These are phyloP conservation scores for Davidsoniella australis DNA, from an alignment of 2,329 filamentous ascomycete genomes.

Conservation along the genomic window DNA sequence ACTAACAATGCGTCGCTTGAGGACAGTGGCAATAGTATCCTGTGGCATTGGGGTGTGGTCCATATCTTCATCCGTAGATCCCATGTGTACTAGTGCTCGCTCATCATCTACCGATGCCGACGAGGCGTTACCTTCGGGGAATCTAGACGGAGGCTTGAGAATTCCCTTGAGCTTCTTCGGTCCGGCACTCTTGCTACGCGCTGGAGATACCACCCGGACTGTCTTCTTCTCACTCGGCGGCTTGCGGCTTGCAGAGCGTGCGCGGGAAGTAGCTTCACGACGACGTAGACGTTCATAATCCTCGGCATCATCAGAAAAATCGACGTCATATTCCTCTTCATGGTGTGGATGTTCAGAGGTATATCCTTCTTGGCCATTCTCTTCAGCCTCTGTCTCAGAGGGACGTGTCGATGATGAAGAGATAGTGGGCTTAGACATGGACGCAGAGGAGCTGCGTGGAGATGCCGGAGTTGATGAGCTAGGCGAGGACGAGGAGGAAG, in stretches of 20 bases:
- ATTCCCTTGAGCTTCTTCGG: slow-evolving; percentile 66
- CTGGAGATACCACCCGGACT: slow-evolving; percentile 58
- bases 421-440: too few relatives aligned
- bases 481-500: too few relatives aligned
- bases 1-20: slow-evolving; percentile 75
- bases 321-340: too few relatives aligned
- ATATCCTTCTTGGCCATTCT: too few relatives aligned
- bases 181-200: slow-evolving; percentile 38
- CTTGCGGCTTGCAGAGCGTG: background rate
- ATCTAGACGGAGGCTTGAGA: slow-evolving; percentile 64
- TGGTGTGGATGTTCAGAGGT: background rate
- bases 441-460: too few relatives aligned
- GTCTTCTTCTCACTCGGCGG: slow-evolving; percentile 16
- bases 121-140: slow-evolving; percentile 45
- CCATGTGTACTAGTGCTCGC: too few relatives aligned
- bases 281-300: background rate
- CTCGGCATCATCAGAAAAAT: background rate
- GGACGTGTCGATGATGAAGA: too few relatives aligned
- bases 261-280: background rate
- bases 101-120: slow-evolving; percentile 57
- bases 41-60: slow-evolving; percentile 46
- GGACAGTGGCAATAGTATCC: slow-evolving; percentile 83
- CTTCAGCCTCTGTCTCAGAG: too few relatives aligned
- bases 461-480: too few relatives aligned
- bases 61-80: too few relatives aligned